A percentile compares a stretch with the other conserved stretches of the same genome.
Conservation (phyloP, 2,329 filamentous ascomycete species). For the Phoma sp. region DNA sequence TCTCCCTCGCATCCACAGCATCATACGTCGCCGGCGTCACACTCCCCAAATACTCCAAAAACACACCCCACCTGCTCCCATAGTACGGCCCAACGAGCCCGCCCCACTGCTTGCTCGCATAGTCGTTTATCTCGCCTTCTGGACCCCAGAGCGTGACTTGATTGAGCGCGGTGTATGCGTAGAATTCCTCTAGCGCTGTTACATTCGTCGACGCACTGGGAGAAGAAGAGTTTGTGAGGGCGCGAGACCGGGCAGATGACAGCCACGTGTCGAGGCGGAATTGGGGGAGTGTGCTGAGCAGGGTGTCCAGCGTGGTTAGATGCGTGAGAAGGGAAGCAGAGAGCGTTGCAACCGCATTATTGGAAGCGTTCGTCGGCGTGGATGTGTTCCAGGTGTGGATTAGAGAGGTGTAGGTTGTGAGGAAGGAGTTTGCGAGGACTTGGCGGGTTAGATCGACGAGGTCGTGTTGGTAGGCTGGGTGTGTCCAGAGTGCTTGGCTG, state of each 20-base stretch:
- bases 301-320: constrained; percentile 48
- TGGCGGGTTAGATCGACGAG: constrained; percentile 60
- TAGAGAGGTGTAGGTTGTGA: constrained; percentile 49
- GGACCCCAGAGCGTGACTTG: constrained; percentile 62
- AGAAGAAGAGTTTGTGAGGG: too few relatives aligned
- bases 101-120: constrained; percentile 59
- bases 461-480: constrained; percentile 56
- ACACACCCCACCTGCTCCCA: constrained; percentile 55
- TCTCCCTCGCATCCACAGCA: constrained; percentile 12
- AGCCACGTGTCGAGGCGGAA: constrained; percentile 57
- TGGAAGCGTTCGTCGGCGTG: too few relatives aligned
- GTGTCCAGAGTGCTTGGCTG: constrained; percentile 49
- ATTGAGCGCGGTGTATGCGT: constrained; percentile 58
- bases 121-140: constrained; percentile 57
- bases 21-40: constrained; percentile 18
- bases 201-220: too few relatives aligned
- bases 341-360: background rate
- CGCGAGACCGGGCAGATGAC: constrained; percentile 40
- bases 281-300: constrained; percentile 53
- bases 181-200: constrained; percentile 46
- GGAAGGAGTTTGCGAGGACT: constrained; percentile 58
- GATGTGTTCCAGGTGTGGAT: constrained; percentile 43
- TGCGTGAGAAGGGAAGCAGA: constrained; percentile 18
- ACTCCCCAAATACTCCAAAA: constrained; percentile 51
- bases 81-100: constrained; percentile 59